Evolutionary conservation across 2,329 filamentous ascomycete genomes (phyloP).

Genomic region (Verticillium tricorpus): DNA sequence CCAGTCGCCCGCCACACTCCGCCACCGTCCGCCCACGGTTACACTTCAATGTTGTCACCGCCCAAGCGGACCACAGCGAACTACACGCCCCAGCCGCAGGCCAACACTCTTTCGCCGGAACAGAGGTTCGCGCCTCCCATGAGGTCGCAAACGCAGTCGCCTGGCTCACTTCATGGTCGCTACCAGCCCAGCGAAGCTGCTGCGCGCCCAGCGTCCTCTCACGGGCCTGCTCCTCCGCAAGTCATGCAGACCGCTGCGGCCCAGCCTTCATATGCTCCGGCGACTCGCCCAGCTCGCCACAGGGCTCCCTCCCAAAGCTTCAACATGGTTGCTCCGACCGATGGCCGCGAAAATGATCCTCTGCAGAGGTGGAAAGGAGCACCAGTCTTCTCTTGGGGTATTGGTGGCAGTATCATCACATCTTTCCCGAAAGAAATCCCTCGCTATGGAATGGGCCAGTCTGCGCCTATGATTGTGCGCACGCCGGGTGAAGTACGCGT

Average conservation of each 20-base stretch:
- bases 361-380: slow-evolving; percentile 87
- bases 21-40: slow-evolving; percentile 35
- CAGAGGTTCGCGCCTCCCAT: slow-evolving; percentile 49
- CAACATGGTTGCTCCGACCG: slow-evolving; percentile 57
- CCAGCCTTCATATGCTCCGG: slow-evolving; percentile 18
- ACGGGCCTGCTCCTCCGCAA: slow-evolving; percentile 37
- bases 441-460: slow-evolving; percentile 72
- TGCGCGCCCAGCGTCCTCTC: slow-evolving; percentile 51
- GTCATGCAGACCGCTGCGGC: slow-evolving; percentile 13
- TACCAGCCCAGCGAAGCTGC: slow-evolving; percentile 35
- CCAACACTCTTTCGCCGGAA: slow-evolving; percentile 22
- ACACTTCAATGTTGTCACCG: slow-evolving; percentile 46
- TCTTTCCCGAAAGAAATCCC: slow-evolving; percentile 87
- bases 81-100: slow-evolving; percentile 41
- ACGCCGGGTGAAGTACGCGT: slow-evolving; percentile 78
- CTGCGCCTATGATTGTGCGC: slow-evolving; percentile 72
- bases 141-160: slow-evolving; percentile 60
- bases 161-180: slow-evolving; percentile 40
- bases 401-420: slow-evolving; percentile 76
- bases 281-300: slow-evolving; percentile 29
- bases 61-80: slow-evolving; percentile 49
- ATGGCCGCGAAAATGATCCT: slow-evolving; percentile 67
- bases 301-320: slow-evolving; percentile 51
- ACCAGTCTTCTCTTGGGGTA: slow-evolving; percentile 82
- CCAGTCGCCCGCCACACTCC: slow-evolving; percentile 39